Conservation (phyloP, 2,329 filamentous ascomycete species). For the Trichoderma citrinoviride region DNA sequence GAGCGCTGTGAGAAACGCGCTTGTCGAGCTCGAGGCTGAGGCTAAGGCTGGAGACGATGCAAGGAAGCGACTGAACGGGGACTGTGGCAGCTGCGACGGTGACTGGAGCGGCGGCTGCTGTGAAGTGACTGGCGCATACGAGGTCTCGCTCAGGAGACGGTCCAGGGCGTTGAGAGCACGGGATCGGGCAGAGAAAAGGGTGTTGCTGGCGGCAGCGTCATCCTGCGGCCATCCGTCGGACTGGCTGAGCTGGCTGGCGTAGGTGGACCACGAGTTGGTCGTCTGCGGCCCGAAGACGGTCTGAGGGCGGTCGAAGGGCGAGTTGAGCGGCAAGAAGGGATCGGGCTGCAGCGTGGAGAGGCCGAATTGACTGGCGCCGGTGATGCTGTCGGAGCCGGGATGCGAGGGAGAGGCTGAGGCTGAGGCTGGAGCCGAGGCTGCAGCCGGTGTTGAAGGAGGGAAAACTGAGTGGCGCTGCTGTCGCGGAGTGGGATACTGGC, state of each 20-base stretch:
- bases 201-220: neutral
- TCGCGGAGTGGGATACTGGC: conserved; percentile 8
- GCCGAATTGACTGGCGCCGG: neutral
- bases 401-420: neutral
- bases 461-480: no score
- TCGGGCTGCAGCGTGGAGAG: conserved; percentile 6
- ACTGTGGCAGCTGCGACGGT: neutral
- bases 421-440: neutral
- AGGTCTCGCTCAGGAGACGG: neutral
- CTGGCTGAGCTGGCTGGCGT: neutral
- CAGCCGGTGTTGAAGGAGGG: neutral
- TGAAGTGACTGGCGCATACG: neutral
- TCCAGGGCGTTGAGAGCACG: neutral
- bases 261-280: neutral
- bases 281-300: neutral
- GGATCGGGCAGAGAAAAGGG: neutral
- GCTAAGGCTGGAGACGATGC: neutral
- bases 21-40: neutral
- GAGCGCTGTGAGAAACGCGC: neutral
- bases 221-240: neutral
- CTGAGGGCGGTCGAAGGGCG: neutral
- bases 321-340: conserved; percentile 1
- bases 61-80: neutral
- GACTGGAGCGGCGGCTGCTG: conserved; percentile 1
- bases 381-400: neutral